Conservation (phyloP, 2,329 filamentous ascomycete genomes). For the Colletotrichum lini region DNA sequence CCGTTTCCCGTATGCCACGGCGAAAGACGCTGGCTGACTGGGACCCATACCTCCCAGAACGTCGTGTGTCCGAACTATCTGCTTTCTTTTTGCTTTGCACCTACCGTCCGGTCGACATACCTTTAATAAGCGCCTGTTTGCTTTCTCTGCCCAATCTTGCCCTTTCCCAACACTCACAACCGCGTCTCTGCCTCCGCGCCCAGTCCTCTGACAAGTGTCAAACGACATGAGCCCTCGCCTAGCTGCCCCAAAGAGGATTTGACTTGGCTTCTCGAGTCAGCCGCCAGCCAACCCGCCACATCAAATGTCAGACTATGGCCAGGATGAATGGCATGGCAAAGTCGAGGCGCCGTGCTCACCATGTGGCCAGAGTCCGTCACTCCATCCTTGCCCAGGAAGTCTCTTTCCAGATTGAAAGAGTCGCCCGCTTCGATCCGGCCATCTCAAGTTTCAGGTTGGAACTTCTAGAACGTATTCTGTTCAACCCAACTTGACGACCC, state of each 20-base stretch:
- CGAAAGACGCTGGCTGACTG: background rate
- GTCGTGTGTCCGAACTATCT: too few relatives aligned
- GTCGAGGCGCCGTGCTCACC: background rate
- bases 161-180: constrained; percentile 11
- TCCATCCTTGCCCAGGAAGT: constrained; percentile 29
- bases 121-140: constrained; percentile 6
- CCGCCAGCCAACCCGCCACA: constrained; percentile 18
- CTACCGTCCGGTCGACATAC: constrained; percentile 17
- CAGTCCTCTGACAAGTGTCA: constrained; percentile 34
- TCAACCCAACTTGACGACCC: constrained; percentile 35
- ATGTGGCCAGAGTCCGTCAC: background rate
- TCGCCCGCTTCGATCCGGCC: constrained; percentile 32
- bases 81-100: constrained; percentile 3
- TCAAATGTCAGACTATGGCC: constrained; percentile 26
- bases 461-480: constrained; percentile 38
- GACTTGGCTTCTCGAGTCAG: background rate
- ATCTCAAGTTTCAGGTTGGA: constrained; percentile 40
- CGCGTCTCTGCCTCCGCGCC: constrained; percentile 16
- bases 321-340: constrained; percentile 10
- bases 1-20: background rate
- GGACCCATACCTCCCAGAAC: background rate
- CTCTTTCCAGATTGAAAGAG: background rate
- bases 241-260: background rate
- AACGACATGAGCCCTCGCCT: constrained; percentile 2
- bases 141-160: background rate